These are phyloP conservation scores for Ustanciosporium gigantosporum DNA, from an alignment of 1,284 basidiomycete genomes.

Conservation along the genomic window DNA sequence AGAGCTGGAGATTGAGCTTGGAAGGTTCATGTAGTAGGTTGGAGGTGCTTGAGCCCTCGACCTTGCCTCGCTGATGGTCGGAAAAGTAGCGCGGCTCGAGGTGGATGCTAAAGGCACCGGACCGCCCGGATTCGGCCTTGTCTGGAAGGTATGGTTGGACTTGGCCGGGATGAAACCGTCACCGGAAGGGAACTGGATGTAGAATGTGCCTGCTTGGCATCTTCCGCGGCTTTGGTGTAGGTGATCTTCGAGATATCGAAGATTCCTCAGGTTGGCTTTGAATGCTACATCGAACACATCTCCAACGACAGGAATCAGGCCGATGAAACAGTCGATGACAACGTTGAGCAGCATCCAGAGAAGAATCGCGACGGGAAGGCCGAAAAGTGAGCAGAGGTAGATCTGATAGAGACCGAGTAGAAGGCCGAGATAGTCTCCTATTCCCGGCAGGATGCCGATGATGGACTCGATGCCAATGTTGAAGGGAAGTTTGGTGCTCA, in stretches of 20 bases:
- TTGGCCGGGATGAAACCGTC: slow-evolving; percentile 9
- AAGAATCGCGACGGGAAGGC: slow-evolving; percentile 42
- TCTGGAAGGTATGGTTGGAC: background rate
- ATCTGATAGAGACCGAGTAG: slow-evolving; percentile 55
- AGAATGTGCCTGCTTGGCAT: slow-evolving; percentile 30
- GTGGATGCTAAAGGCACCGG: too few relatives aligned
- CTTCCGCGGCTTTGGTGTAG: slow-evolving; percentile 31
- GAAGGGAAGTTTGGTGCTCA: slow-evolving; percentile 20
- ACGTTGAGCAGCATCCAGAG: slow-evolving; percentile 54
- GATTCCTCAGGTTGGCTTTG: slow-evolving; percentile 56
- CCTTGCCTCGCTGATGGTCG: too few relatives aligned
- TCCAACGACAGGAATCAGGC: slow-evolving; percentile 57
- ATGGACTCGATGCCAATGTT: slow-evolving; percentile 48
- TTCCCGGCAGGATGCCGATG: slow-evolving; percentile 48
- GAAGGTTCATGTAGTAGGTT: slow-evolving; percentile 21
- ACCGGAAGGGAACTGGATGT: slow-evolving; percentile 31
- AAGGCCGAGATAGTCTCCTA: slow-evolving; percentile 54
- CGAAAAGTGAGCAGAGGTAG: slow-evolving; percentile 51
- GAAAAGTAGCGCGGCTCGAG: too few relatives aligned
- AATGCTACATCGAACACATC: slow-evolving; percentile 58
- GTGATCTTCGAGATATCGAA: slow-evolving; percentile 52
- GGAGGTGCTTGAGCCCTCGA: background rate
- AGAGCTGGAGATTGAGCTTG: slow-evolving; percentile 4
- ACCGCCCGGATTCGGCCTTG: too few relatives aligned
- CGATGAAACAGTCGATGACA: slow-evolving; percentile 50